These are phyloP conservation scores for Balakata baccata DNA, from an alignment of 345 rosid species.

Conservation along the genomic window DNA sequence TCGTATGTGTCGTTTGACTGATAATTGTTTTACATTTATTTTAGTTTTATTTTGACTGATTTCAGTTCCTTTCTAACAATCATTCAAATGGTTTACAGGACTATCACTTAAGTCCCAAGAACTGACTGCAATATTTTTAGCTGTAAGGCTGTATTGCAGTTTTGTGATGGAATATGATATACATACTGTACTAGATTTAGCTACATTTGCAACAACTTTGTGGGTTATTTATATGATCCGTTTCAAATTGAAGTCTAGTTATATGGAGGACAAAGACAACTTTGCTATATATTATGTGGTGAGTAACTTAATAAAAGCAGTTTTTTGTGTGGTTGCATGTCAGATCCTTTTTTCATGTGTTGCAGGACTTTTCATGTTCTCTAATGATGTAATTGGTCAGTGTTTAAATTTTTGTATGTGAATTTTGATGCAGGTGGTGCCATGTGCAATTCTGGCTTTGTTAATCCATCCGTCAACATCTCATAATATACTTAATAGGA, in stretches of 20 bases:
- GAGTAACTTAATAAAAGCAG: slow-evolving; percentile 15
- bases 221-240: slow-evolving; percentile 99
- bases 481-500: slow-evolving; percentile 73
- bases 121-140: slow-evolving; percentile 87
- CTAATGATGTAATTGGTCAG: neutral
- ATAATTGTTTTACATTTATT: neutral
- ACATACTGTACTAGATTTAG: slow-evolving; percentile 88
- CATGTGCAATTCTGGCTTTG: slow-evolving; percentile 78
- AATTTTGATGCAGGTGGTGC: slow-evolving; percentile 58
- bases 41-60: neutral
- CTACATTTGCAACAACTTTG: slow-evolving; percentile 88
- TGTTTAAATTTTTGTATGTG: neutral
- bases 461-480: slow-evolving; percentile 87
- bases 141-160: slow-evolving; percentile 91
- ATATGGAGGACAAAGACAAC: slow-evolving; percentile 97
- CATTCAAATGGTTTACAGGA: slow-evolving; percentile 51
- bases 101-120: slow-evolving; percentile 93
- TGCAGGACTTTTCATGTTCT: slow-evolving; percentile 4
- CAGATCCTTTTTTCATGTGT: neutral
- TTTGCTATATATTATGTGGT: slow-evolving; percentile 93
- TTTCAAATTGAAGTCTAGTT: slow-evolving; percentile 80
- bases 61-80: neutral
- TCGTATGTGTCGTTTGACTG: neutral
- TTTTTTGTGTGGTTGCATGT: neutral
- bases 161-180: slow-evolving; percentile 98